These are phyloP conservation scores for Zygosaccharomyces pseudobailii DNA, from an alignment of 1,139 yeast species.

Conservation along the genomic window DNA sequence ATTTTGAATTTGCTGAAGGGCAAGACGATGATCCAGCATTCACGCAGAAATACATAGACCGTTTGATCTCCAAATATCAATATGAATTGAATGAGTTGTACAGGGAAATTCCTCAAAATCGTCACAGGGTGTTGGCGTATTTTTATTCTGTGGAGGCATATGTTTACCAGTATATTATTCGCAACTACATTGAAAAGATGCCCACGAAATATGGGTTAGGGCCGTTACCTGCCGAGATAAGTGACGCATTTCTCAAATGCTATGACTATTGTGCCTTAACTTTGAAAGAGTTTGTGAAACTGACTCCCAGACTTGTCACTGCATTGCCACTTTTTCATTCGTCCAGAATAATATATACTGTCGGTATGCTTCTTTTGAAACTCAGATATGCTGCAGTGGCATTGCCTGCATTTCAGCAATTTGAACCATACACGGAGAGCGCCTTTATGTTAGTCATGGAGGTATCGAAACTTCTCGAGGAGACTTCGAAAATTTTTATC, in stretches of 20 bases:
- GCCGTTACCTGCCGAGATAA: conserved; percentile 30
- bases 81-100: conserved; percentile 20
- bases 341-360: conserved; percentile 62
- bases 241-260: conserved; percentile 46
- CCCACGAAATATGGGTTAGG: conserved; percentile 9
- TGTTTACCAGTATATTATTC: conserved; percentile 47
- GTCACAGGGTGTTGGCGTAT: conserved; percentile 46
- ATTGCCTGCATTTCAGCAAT: conserved; percentile 46
- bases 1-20: conserved; percentile 26
- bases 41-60: conserved; percentile 14
- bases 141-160: conserved; percentile 68
- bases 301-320: conserved; percentile 45
- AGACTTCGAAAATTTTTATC: conserved; percentile 35
- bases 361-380: conserved; percentile 55
- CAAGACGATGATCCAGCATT: conserved; percentile 20
- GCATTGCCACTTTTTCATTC: conserved; percentile 58
- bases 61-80: conserved; percentile 16
- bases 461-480: conserved; percentile 37
- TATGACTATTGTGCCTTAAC: conserved; percentile 52
- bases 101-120: conserved; percentile 36
- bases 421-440: conserved; percentile 46
- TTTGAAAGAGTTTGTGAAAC: conserved; percentile 44
- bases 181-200: conserved; percentile 14
- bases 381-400: conserved; percentile 53
- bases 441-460: conserved; percentile 44